Evolutionary conservation across 441 rosid genomes (phyloP).

Genomic region (Gossypium davidsonii): DNA sequence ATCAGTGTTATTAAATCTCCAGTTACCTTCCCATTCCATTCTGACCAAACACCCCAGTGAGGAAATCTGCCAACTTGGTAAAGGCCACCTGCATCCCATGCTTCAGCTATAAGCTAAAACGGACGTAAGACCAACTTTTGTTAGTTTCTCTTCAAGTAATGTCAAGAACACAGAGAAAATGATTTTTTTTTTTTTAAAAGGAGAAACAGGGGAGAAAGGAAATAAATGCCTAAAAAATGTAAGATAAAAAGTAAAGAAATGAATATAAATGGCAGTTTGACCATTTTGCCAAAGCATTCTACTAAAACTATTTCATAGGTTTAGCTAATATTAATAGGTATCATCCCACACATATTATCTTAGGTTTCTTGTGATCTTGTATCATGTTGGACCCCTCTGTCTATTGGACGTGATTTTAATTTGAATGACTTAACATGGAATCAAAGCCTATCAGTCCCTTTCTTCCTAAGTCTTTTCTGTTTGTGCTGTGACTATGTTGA

Average conservation of each 20-base stretch:
- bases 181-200: background rate
- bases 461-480: background rate
- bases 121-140: conserved; percentile 11
- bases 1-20: background rate
- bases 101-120: conserved; percentile 86
- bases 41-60: conserved; percentile 96
- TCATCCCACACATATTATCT: background rate
- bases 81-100: conserved; percentile 97
- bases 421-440: background rate
- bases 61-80: conserved; percentile 97
- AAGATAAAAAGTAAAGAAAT: background rate
- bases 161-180: background rate
- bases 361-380: background rate
- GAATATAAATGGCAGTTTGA: background rate
- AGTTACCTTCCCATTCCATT: conserved; percentile 92
- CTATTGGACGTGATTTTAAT: background rate
- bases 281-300: background rate
- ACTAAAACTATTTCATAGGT: background rate
- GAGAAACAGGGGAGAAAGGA: conserved; percentile 7
- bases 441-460: background rate
- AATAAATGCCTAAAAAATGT: background rate
- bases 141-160: conserved; percentile 3
- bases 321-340: background rate
- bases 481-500: background rate
- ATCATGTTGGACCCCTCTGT: background rate